A percentile compares a stretch with the other conserved stretches of the same genome.
Conservation (phyloP, 2,329 filamentous ascomycete species). For the Tolypocladium ovalisporum region DNA sequence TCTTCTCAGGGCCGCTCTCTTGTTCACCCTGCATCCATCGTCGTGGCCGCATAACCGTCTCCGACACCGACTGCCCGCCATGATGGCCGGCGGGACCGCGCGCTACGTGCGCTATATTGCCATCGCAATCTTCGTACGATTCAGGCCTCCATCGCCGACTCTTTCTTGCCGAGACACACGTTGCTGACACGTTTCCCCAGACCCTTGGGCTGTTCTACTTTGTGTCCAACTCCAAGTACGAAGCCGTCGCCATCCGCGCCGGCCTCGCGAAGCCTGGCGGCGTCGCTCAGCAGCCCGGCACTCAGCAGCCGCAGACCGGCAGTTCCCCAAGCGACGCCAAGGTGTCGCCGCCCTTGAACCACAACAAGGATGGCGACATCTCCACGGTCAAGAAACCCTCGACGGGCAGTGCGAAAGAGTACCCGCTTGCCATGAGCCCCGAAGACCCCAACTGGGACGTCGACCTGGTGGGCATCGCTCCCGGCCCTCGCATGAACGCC, state of each 20-base stretch:
- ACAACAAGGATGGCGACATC: slow-evolving; percentile 12
- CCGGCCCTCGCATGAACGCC: slow-evolving; percentile 79
- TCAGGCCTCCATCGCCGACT: neutral
- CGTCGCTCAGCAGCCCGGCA: neutral
- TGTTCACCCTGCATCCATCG: neutral
- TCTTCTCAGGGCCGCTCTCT: neutral
- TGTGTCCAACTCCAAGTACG: slow-evolving; percentile 50
- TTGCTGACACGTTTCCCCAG: slow-evolving; percentile 28
- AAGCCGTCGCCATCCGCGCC: slow-evolving; percentile 22
- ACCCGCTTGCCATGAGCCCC: slow-evolving; percentile 41
- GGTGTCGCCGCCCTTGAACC: slow-evolving; percentile 8
- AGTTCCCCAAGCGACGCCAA: neutral
- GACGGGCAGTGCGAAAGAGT: slow-evolving; percentile 20
- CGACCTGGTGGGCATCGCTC: slow-evolving; percentile 38
- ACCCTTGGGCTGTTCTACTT: slow-evolving; percentile 70
- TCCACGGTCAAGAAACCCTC: slow-evolving; percentile 12
- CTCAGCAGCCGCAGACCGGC: neutral
- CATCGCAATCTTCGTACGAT: slow-evolving; percentile 71
- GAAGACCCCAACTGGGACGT: slow-evolving; percentile 41
- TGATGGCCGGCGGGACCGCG: slow-evolving; percentile 57
- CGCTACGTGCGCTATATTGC: slow-evolving; percentile 70
- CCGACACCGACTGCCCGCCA: slow-evolving; percentile 10
- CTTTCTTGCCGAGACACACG: neutral
- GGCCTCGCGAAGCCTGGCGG: neutral
- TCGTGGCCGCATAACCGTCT: neutral